A percentile compares a stretch with the other conserved stretches of the same genome.
phyloP scores from a whole-genome alignment of 148 eudicot species.

The Pouteria glomerata region DNA sequence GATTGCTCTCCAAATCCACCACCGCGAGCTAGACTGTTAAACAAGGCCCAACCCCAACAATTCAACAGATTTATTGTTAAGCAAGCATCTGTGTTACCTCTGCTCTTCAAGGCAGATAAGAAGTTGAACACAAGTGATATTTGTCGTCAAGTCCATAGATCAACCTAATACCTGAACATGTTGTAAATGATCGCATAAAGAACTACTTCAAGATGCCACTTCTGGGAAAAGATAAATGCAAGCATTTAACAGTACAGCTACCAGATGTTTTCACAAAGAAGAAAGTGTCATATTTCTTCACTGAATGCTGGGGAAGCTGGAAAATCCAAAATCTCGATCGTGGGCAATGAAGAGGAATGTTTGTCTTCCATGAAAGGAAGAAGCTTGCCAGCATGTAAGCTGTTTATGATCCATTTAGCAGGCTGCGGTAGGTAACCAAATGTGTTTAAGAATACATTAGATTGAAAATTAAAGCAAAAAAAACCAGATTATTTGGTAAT shows the following conservation, averaged over 20 bases:
- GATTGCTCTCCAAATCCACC: neutral
- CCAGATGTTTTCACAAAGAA: slow-evolving; percentile 7
- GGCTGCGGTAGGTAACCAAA: slow-evolving; percentile 43
- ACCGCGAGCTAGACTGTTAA: neutral
- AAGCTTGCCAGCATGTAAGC: slow-evolving; percentile 72
- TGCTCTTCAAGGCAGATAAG: neutral
- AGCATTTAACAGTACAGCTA: neutral
- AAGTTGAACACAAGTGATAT: neutral
- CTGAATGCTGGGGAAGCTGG: slow-evolving; percentile 43
- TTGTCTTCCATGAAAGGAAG: slow-evolving; percentile 43
- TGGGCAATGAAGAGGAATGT: slow-evolving; percentile 13
- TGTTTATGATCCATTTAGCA: slow-evolving; percentile 59
- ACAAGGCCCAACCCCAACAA: neutral
- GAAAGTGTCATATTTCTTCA: slow-evolving; percentile 50
- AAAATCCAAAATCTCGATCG: slow-evolving; percentile 21
- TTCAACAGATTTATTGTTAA: neutral
- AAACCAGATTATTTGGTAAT: neutral
- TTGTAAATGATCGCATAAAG: neutral
- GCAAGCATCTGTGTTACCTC: neutral
- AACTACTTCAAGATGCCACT: neutral
- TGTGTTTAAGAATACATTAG: neutral
- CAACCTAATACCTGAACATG: neutral
- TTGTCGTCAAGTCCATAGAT: neutral
- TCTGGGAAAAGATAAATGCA: neutral
- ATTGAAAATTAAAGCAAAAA: neutral